Evolutionary conservation across 768 basidiomycete genomes (phyloP).

Genomic region (Mycena belliarum): DNA sequence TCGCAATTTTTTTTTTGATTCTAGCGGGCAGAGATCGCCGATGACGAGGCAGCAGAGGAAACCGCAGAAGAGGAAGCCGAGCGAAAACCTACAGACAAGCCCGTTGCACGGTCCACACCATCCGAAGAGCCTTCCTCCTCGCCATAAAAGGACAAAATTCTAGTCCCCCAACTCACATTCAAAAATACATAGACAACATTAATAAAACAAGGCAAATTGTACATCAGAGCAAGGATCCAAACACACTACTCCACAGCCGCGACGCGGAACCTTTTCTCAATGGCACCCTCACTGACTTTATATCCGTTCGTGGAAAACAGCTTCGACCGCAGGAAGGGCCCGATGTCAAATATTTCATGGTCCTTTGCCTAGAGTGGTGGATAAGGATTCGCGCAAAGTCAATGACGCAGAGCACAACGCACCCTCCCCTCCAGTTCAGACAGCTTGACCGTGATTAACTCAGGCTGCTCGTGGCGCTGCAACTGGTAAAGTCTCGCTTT

Average conservation of each 20-base stretch:
- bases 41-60: slow-evolving; percentile 15
- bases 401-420: slow-evolving; percentile 32
- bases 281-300: slow-evolving; percentile 60
- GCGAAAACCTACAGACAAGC: background rate
- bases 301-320: slow-evolving; percentile 91
- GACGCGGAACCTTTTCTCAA: slow-evolving; percentile 73
- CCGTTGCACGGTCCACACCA: background rate
- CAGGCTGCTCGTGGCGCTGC: slow-evolving; percentile 76
- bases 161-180: background rate
- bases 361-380: slow-evolving; percentile 75
- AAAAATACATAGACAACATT: slow-evolving; percentile 16
- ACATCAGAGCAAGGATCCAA: slow-evolving; percentile 25
- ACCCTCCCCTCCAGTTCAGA: slow-evolving; percentile 88
- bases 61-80: slow-evolving; percentile 1
- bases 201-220: slow-evolving; percentile 21
- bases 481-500: slow-evolving; percentile 83
- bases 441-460: slow-evolving; percentile 71
- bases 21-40: slow-evolving; percentile 9
- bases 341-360: slow-evolving; percentile 91
- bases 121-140: slow-evolving; percentile 4
- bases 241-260: slow-evolving; percentile 31
- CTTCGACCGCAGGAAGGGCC: slow-evolving; percentile 82
- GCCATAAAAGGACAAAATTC: slow-evolving; percentile 11
- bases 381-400: slow-evolving; percentile 5
- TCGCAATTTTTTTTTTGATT: slow-evolving; percentile 1